Percentiles rank a stretch among this genome's conserved stretches.
Conservation (phyloP, 441 rosid species). For the Capsella rubella region DNA sequence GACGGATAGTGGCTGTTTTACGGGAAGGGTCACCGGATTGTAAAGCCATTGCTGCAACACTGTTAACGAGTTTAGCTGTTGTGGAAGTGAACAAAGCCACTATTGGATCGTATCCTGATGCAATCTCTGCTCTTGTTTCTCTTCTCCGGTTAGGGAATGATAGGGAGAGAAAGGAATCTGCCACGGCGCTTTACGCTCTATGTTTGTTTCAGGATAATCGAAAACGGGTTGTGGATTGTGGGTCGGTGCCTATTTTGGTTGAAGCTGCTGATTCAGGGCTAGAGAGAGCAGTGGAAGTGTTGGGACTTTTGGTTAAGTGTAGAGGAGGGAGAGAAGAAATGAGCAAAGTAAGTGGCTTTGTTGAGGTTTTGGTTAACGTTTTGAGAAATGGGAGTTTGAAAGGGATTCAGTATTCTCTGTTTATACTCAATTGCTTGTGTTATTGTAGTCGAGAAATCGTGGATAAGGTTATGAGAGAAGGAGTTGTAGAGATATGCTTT, state of each 20-base stretch:
- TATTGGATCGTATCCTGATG: constrained; percentile 80
- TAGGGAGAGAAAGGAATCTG: constrained; percentile 84
- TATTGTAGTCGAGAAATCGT: constrained; percentile 54
- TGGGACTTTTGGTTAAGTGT: constrained; percentile 83
- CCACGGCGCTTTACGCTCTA: constrained; percentile 81
- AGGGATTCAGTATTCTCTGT: constrained; percentile 75
- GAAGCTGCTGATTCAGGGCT: constrained; percentile 61
- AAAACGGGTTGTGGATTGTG: constrained; percentile 66
- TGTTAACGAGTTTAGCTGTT: constrained; percentile 87
- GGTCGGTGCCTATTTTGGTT: constrained; percentile 72
- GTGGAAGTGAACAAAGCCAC: constrained; percentile 95
- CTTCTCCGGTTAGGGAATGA: constrained; percentile 66
- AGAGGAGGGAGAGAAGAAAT: constrained; percentile 87
- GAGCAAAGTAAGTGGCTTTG: constrained; percentile 59
- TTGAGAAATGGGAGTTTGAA: constrained; percentile 66
- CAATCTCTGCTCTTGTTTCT: constrained; percentile 61
- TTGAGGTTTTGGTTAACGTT: constrained; percentile 62
- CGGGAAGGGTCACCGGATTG: constrained; percentile 63
- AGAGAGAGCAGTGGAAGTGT: constrained; percentile 86
- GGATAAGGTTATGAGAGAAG: constrained; percentile 55
- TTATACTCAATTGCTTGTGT: constrained; percentile 72
- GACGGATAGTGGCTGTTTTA: constrained; percentile 60
- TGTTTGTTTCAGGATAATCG: constrained; percentile 83
- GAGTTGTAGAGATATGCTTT: constrained; percentile 69
- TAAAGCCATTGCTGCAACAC: constrained; percentile 85